phyloP scores from a whole-genome alignment of 1,284 basidiomycete species.

The Coniophora puteana region DNA sequence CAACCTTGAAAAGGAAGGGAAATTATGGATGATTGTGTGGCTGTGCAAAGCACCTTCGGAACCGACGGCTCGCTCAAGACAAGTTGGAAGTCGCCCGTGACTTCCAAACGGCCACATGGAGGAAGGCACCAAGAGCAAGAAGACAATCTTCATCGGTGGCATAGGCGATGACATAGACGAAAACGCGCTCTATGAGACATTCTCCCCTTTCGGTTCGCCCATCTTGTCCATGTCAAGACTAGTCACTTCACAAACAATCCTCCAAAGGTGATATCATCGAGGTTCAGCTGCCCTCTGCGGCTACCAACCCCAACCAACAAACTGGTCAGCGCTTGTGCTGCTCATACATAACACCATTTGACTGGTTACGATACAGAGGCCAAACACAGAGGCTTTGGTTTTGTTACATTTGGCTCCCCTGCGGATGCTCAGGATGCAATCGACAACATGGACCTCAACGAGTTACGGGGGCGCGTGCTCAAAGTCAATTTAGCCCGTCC shows the following conservation, averaged over 20 bases:
- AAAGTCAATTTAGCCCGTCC: constrained; percentile 78
- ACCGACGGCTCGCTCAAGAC: too few relatives aligned
- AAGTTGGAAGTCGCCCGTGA: too few relatives aligned
- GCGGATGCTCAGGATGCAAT: constrained; percentile 83
- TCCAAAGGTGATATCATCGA: constrained; percentile 69
- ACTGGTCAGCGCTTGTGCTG: constrained; percentile 41
- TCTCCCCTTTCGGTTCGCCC: constrained; percentile 71
- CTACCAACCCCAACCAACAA: constrained; percentile 54
- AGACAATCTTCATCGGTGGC: constrained; percentile 77
- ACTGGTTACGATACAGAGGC: constrained; percentile 38
- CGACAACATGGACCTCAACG: constrained; percentile 87
- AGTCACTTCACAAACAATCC: constrained; percentile 5
- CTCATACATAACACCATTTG: constrained; percentile 4
- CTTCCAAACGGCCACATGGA: constrained; percentile 60
- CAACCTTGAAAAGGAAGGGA: too few relatives aligned
- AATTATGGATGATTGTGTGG: too few relatives aligned
- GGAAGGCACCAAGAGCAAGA: constrained; percentile 76
- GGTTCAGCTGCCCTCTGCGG: constrained; percentile 71
- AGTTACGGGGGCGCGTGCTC: constrained; percentile 67
- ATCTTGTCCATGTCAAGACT: constrained; percentile 4
- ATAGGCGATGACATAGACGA: constrained; percentile 76
- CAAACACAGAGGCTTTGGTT: constrained; percentile 81
- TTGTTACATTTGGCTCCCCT: constrained; percentile 73
- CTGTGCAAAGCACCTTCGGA: too few relatives aligned
- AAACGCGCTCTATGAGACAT: constrained; percentile 58